These are phyloP conservation scores for Populus davidiana DNA, from an alignment of 345 rosid species.

Conservation along the genomic window DNA sequence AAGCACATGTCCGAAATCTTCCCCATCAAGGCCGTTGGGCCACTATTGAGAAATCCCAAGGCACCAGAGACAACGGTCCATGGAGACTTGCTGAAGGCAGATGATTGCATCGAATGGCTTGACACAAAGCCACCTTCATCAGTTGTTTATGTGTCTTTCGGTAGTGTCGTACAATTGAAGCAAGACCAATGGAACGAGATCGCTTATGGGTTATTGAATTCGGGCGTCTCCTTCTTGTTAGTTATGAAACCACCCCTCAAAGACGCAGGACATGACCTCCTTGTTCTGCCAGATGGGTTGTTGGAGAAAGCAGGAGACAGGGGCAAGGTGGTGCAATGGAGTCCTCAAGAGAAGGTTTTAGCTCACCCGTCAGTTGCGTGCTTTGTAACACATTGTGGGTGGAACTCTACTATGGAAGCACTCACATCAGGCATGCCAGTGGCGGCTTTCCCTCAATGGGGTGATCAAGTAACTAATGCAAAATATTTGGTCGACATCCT, in stretches of 20 bases:
- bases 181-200: slow-evolving; percentile 76
- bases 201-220: slow-evolving; percentile 55
- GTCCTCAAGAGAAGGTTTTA: slow-evolving; percentile 74
- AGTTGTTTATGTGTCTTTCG: slow-evolving; percentile 86
- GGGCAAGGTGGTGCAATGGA: slow-evolving; percentile 68
- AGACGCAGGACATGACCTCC: slow-evolving; percentile 27
- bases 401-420: slow-evolving; percentile 87
- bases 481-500: slow-evolving; percentile 60
- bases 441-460: slow-evolving; percentile 76
- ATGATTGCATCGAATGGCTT: slow-evolving; percentile 75
- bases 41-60: slow-evolving; percentile 51
- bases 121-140: slow-evolving; percentile 55
- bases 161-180: slow-evolving; percentile 52
- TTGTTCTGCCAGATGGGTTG: slow-evolving; percentile 61
- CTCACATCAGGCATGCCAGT: slow-evolving; percentile 64
- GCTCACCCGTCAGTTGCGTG: slow-evolving; percentile 65
- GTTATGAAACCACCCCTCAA: slow-evolving; percentile 56
- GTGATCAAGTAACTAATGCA: slow-evolving; percentile 81
- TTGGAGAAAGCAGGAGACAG: slow-evolving; percentile 47
- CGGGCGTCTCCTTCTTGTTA: slow-evolving; percentile 66
- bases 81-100: slow-evolving; percentile 50
- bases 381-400: slow-evolving; percentile 84
- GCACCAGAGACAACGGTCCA: slow-evolving; percentile 31
- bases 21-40: slow-evolving; percentile 50
- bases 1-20: slow-evolving; percentile 56